phyloP scores from a whole-genome alignment of 495 filamentous ascomycete genomes.

The Pyronema omphalodes region DNA sequence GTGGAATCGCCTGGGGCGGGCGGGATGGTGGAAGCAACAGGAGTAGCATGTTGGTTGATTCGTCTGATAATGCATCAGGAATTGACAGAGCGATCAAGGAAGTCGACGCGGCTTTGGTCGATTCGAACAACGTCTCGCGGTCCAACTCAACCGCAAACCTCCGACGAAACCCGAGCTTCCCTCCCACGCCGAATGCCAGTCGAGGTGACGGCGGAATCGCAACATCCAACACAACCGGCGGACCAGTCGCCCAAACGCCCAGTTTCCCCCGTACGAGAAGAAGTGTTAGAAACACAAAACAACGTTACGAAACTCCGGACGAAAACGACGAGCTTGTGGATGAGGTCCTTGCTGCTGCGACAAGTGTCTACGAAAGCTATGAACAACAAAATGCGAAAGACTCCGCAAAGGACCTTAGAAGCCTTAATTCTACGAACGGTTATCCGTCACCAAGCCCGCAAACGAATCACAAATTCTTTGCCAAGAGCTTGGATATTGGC shows the following conservation, averaged over 20 bases:
- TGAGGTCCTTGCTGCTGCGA: slow-evolving; percentile 43
- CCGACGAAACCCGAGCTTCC: slow-evolving; percentile 37
- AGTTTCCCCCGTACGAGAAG: slow-evolving; percentile 71
- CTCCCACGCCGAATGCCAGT: slow-evolving; percentile 31
- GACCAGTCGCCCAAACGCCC: slow-evolving; percentile 42
- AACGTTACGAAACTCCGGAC: slow-evolving; percentile 82
- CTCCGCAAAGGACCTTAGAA: slow-evolving; percentile 16
- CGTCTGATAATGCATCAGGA: slow-evolving; percentile 8
- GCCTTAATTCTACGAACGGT: slow-evolving; percentile 49
- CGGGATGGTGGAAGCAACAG: slow-evolving; percentile 62
- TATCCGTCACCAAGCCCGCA: slow-evolving; percentile 45
- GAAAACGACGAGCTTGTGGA: slow-evolving; percentile 93
- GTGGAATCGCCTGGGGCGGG: slow-evolving; percentile 32
- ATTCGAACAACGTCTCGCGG: slow-evolving; percentile 33
- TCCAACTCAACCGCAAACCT: slow-evolving; percentile 29
- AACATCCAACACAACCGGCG: slow-evolving; percentile 45
- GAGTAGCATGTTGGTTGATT: slow-evolving; percentile 65
- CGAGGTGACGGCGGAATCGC: slow-evolving; percentile 28
- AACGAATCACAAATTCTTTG: slow-evolving; percentile 28
- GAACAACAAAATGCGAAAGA: slow-evolving; percentile 11
- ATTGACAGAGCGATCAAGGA: slow-evolving; percentile 65
- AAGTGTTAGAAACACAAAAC: slow-evolving; percentile 56
- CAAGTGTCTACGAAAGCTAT: slow-evolving; percentile 30
- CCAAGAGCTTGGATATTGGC: slow-evolving; percentile 32
- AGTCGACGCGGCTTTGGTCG: slow-evolving; percentile 31